Percentiles rank a stretch among this genome's conserved stretches.
These are phyloP conservation scores for Fusarium sp. DNA, from an alignment of 2,329 filamentous ascomycete genomes.

Conservation along the genomic window DNA sequence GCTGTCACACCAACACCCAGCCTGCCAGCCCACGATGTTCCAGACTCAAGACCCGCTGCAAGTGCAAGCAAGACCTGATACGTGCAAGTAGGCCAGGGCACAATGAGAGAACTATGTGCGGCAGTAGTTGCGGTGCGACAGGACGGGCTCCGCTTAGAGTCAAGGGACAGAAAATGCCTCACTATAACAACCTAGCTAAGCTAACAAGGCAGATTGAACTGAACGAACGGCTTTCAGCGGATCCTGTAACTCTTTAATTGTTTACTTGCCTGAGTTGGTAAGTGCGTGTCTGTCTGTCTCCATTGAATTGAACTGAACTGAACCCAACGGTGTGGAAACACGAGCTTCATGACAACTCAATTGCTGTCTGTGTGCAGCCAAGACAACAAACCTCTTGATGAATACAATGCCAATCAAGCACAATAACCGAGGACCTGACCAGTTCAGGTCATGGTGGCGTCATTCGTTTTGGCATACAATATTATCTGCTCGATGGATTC, in stretches of 20 bases:
- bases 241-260: conserved; percentile 11
- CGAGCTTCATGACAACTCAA: conserved; percentile 16
- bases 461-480: conserved; percentile 35
- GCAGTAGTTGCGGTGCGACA: conserved; percentile 33
- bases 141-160: conserved; percentile 28
- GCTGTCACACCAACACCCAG: conserved; percentile 18
- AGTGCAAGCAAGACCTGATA: conserved; percentile 29
- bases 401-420: background rate
- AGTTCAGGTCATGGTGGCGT: conserved; percentile 34
- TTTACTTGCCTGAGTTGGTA: conserved; percentile 28
- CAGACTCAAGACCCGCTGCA: conserved; percentile 41
- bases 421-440: background rate
- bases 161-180: conserved; percentile 44
- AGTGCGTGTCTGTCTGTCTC: conserved; percentile 2
- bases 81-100: conserved; percentile 13
- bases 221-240: conserved; percentile 31
- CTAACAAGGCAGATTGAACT: background rate
- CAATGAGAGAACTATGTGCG: conserved; percentile 4
- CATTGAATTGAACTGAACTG: conserved; percentile 14
- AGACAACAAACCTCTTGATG: background rate
- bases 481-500: conserved; percentile 1
- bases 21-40: conserved; percentile 29
- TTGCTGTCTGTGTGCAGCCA: background rate
- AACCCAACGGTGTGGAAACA: conserved; percentile 34
- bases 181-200: conserved; percentile 27